Evolutionary conservation across 2,329 filamentous ascomycete species (phyloP).

Genomic region (Didymellaceae sp.): DNA sequence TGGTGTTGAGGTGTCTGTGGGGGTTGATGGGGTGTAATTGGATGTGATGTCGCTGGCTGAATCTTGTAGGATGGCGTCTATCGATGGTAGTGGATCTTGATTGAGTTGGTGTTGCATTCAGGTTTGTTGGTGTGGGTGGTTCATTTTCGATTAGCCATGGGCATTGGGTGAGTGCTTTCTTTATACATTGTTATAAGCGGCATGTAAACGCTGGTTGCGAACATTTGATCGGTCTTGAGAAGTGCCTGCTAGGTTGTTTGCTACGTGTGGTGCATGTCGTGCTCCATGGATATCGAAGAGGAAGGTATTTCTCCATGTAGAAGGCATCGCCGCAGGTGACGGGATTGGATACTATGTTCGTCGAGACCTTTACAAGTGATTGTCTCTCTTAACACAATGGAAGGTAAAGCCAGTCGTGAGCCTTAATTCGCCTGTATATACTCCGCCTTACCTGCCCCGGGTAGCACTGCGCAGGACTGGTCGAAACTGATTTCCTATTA

Average conservation of each 20-base stretch:
- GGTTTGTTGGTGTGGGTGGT: not conserved
- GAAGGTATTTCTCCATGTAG: not conserved
- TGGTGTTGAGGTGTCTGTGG: not conserved
- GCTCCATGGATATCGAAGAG: not conserved
- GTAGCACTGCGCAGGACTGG: no score
- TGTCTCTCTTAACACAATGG: no score
- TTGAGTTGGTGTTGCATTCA: conserved; percentile 5
- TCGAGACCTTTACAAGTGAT: not conserved
- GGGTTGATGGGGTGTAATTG: no score
- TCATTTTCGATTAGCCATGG: not conserved
- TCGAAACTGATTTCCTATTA: no score
- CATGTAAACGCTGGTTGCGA: not conserved
- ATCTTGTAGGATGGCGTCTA: no score
- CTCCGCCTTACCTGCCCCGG: no score
- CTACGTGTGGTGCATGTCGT: conserved; percentile 7
- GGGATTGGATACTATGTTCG: conserved; percentile 4
- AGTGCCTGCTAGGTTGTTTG: conserved; percentile 1
- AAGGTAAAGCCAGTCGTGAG: no score
- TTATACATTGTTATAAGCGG: not conserved
- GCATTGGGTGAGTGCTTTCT: not conserved
- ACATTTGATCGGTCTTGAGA: not conserved
- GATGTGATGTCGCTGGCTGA: no score
- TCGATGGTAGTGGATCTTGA: conserved; percentile 1
- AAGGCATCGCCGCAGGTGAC: conserved; percentile 1
- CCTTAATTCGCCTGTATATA: no score